Conservation (phyloP, 768 basidiomycete species). For the Neoboletus magnificus region DNA sequence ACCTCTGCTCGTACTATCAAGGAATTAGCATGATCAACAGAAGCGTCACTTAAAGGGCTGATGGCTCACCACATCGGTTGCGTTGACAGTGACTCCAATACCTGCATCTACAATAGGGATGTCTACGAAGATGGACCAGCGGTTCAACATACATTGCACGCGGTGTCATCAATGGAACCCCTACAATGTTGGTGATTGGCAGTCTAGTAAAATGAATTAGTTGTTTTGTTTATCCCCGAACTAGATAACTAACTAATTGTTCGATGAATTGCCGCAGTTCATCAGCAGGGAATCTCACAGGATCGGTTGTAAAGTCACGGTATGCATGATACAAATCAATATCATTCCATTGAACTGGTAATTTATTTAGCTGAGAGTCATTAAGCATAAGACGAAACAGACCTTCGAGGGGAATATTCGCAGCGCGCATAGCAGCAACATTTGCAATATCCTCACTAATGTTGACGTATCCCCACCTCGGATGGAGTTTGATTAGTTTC, state of each 20-base stretch:
- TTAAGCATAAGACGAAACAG: background rate
- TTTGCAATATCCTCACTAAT: conserved; percentile 55
- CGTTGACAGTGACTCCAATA: conserved; percentile 53
- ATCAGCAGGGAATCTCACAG: conserved; percentile 55
- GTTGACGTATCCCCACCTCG: conserved; percentile 46
- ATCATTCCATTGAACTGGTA: conserved; percentile 72
- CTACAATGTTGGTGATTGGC: conserved; percentile 31
- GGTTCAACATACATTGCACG: background rate
- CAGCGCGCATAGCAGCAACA: conserved; percentile 57
- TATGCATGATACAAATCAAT: conserved; percentile 70
- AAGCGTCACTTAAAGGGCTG: too few species aligned
- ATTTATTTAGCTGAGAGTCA: background rate
- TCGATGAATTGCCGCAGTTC: conserved; percentile 52
- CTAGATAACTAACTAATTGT: conserved; percentile 46
- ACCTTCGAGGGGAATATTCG: conserved; percentile 78
- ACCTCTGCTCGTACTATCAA: too few species aligned
- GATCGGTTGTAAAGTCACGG: conserved; percentile 69
- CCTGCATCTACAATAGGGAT: conserved; percentile 72
- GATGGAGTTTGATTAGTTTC: background rate
- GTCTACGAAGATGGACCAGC: conserved; percentile 36
- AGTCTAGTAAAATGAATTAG: conserved; percentile 14
- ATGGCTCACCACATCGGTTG: conserved; percentile 61
- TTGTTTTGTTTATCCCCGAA: background rate
- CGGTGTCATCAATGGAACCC: background rate
- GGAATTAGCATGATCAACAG: too few species aligned